phyloP scores from a whole-genome alignment of 495 filamentous ascomycete genomes.

The Neurospora sp. region DNA sequence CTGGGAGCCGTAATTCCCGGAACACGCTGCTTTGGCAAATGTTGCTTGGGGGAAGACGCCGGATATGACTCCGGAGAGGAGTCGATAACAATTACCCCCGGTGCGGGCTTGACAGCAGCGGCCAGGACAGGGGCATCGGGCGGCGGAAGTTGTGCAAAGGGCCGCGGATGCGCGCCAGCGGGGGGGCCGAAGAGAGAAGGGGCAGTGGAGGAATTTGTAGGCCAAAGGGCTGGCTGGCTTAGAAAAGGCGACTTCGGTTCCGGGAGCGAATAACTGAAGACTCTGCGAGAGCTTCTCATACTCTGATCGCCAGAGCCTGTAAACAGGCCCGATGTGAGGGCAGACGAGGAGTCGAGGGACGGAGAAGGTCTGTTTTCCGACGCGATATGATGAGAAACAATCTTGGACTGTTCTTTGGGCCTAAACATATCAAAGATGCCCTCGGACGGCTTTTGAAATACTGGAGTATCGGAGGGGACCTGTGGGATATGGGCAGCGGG shows the following conservation, averaged over 20 bases:
- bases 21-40: background rate
- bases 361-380: background rate
- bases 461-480: background rate
- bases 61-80: background rate
- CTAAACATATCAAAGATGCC: background rate
- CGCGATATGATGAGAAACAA: background rate
- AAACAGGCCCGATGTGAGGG: background rate
- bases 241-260: background rate
- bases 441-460: background rate
- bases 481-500: background rate
- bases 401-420: background rate
- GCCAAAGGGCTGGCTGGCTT: background rate
- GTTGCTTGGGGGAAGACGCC: background rate
- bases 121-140: background rate
- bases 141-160: background rate
- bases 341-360: background rate
- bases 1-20: background rate
- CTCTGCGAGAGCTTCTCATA: background rate
- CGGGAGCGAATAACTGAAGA: background rate
- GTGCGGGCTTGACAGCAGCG: background rate
- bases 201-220: background rate
- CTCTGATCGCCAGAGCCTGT: background rate
- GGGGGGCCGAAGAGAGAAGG: background rate
- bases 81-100: background rate
- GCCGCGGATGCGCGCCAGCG: no score